Base-by-base conservation (phyloP, 805 yeast genomes). In the Candida endomychidarum region DNA sequence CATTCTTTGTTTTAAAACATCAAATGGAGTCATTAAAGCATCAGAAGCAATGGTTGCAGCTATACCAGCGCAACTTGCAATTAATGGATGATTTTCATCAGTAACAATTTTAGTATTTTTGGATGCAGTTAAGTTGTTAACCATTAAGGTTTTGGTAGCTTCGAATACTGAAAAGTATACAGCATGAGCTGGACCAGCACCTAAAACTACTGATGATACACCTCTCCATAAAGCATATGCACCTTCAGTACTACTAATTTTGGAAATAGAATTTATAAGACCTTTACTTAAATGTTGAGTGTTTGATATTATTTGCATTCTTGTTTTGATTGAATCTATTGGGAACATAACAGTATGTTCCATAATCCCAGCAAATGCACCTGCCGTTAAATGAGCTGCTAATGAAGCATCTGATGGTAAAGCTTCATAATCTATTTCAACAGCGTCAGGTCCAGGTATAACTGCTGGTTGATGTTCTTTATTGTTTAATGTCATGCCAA, bases 101-200 rank as follows among this genome's bases (percentile, higher is more conserved):
- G 83, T 78, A 46, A 77, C 78, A 25, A 74, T 61, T 37, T 55
- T 61, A 25, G 66, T 42, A 40, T 53, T 52, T 8, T 54, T 49
- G 2, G 63, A 46, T 37, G 56, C 52, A 15, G 71, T 62, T 30
- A 67, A 52, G 32, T 60, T 59, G 52, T 70, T 75, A 30, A 70
- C 75, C 36, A 84, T 62, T 9, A 72, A 57, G 6, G 83, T 78
- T 57, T 85, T 84, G 34, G 89, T 74, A 37, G 80, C 74, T 63
- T 91, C 99, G 62, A 89, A 93, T 3, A 93, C 95, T n/a, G 90
- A 81, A 60, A 89, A 91, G 64, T 93, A 91, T 5, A 93, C 84
- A 3, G 98, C 98, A 66, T 91, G 99, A 3, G 98, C 97, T 2
- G 99, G 99, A 5, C 99, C 99, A n/a, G 99, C 97, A 26, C 99